Evolutionary conservation across 75 land plant species (phyloP).

Genomic region (Selaginella tamariscina): DNA sequence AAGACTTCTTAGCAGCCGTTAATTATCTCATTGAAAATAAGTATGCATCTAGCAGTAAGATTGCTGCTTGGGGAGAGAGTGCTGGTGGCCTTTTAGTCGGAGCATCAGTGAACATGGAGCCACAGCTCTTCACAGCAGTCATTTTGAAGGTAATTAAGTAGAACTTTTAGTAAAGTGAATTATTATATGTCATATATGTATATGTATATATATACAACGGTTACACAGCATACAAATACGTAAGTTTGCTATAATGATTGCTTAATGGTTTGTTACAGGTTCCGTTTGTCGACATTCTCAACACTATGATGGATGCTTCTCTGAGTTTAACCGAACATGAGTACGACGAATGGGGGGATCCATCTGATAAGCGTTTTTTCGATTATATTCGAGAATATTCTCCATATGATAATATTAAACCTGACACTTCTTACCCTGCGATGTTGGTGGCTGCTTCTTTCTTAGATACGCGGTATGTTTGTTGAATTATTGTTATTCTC

Average conservation of each 20-base stretch:
- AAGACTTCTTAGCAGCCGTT: constrained; percentile 62
- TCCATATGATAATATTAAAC: constrained; percentile 79
- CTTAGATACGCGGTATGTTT: constrained; percentile 48
- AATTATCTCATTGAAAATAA: constrained; percentile 43
- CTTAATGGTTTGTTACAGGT: constrained; percentile 32
- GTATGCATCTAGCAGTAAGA: constrained; percentile 49
- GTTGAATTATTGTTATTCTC: constrained; percentile 4
- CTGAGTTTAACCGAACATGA: constrained; percentile 53
- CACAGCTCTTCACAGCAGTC: constrained; percentile 67
- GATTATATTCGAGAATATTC: constrained; percentile 59
- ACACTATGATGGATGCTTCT: constrained; percentile 60
- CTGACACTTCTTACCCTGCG: constrained; percentile 51
- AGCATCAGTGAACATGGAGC: constrained; percentile 53
- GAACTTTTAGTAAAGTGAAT: not conserved
- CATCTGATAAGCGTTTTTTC: constrained; percentile 49
- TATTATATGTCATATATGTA: not conserved
- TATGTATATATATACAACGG: not conserved
- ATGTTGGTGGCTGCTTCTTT: constrained; percentile 58
- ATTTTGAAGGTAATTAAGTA: constrained; percentile 51
- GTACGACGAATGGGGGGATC: constrained; percentile 93
- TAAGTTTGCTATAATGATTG: not conserved
- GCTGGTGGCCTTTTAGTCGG: constrained; percentile 83
- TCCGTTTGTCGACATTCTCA: constrained; percentile 72
- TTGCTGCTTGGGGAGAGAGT: constrained; percentile 92
- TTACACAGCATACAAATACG: not conserved